Conservation (phyloP, 331 rosid species). For the Erythrophleum ivorense region DNA sequence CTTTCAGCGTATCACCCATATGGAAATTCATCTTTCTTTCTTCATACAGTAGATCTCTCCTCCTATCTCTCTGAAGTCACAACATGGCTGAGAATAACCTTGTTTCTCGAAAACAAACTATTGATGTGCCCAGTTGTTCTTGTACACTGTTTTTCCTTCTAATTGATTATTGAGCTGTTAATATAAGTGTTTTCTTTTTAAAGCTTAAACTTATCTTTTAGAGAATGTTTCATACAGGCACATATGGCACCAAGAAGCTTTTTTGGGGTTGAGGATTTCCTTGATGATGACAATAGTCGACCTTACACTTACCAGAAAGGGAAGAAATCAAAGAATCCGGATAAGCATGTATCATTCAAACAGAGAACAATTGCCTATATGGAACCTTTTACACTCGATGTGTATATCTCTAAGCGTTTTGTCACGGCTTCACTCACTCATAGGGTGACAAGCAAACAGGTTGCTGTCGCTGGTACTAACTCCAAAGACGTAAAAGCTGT, state of each 20-base stretch:
- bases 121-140: no score
- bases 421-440: slow-evolving; percentile 94
- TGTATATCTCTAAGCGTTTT: slow-evolving; percentile 86
- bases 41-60: no score
- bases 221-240: slow-evolving; percentile 44
- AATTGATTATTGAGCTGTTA: no score
- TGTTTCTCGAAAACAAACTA: no score
- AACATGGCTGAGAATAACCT: no score
- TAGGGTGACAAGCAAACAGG: slow-evolving; percentile 89
- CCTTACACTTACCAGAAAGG: slow-evolving; percentile 91
- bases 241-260: slow-evolving; percentile 83
- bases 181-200: not conserved
- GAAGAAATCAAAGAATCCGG: slow-evolving; percentile 86
- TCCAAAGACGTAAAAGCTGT: slow-evolving; percentile 96
- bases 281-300: slow-evolving; percentile 84
- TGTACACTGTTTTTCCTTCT: no score
- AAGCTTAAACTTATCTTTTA: not conserved
- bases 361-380: slow-evolving; percentile 88
- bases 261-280: slow-evolving; percentile 91
- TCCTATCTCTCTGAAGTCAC: no score
- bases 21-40: no score
- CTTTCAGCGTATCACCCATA: no score
- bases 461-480: slow-evolving; percentile 97
- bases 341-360: slow-evolving; percentile 81
- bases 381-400: slow-evolving; percentile 96